Evolutionary conservation across 495 filamentous ascomycete genomes (phyloP).

Genomic region (Patellaria atrata): DNA sequence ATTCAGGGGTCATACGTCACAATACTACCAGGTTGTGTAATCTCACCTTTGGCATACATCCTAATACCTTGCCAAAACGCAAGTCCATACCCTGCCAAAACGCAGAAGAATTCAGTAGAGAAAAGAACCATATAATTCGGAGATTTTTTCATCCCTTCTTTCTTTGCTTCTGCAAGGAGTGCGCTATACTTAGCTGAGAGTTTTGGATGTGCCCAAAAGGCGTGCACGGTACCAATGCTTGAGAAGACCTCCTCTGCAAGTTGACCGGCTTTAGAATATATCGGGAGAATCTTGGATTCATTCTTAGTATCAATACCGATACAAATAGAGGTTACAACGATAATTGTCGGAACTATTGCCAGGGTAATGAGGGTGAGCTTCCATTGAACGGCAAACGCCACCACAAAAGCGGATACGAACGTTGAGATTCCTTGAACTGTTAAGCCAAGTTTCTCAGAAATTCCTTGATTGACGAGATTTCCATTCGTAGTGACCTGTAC

Average conservation of each 20-base stretch:
- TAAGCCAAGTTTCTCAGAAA: slow-evolving; percentile 28
- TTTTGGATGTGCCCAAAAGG: slow-evolving; percentile 18
- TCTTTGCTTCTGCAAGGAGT: slow-evolving; percentile 14
- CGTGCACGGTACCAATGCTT: slow-evolving; percentile 20
- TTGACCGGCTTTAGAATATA: slow-evolving; percentile 15
- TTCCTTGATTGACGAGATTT: slow-evolving; percentile 33
- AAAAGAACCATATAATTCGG: slow-evolving; percentile 20
- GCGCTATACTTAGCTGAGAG: slow-evolving; percentile 13
- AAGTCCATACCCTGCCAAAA: slow-evolving; percentile 16
- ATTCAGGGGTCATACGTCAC: slow-evolving; percentile 16
- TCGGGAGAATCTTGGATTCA: slow-evolving; percentile 14
- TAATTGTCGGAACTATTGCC: slow-evolving; percentile 17
- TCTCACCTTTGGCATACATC: slow-evolving; percentile 21
- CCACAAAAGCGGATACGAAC: slow-evolving; percentile 25
- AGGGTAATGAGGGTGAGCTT: slow-evolving; percentile 19
- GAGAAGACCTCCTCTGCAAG: slow-evolving; percentile 22
- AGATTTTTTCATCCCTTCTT: slow-evolving; percentile 18
- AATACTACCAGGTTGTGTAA: slow-evolving; percentile 15
- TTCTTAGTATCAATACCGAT: slow-evolving; percentile 16
- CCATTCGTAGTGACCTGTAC: slow-evolving; percentile 13
- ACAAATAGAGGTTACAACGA: slow-evolving; percentile 16
- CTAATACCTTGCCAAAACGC: slow-evolving; percentile 23
- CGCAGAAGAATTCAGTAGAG: slow-evolving; percentile 20
- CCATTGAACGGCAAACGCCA: slow-evolving; percentile 25
- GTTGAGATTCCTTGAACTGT: slow-evolving; percentile 19